Conservation (phyloP, 2,329 filamentous ascomycete genomes). For the Arthrobotrys sphaeroides region DNA sequence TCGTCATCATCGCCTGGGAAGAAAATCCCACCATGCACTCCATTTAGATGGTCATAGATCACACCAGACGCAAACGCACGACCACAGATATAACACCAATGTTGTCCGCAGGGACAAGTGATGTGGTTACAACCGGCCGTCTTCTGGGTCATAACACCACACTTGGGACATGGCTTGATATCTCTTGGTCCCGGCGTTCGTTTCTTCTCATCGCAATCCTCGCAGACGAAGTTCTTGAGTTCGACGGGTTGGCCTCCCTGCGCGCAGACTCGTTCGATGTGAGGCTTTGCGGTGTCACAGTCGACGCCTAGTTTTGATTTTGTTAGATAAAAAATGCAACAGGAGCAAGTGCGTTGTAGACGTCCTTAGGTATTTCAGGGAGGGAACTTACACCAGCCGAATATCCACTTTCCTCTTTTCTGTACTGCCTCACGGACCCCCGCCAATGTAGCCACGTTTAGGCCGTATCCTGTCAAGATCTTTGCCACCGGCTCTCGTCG, state of each 20-base stretch:
- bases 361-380: neutral
- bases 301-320: conserved; percentile 56
- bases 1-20: conserved; percentile 10
- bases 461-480: conserved; percentile 60
- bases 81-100: conserved; percentile 64
- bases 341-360: conserved; percentile 1
- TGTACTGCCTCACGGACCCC: conserved; percentile 62
- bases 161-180: conserved; percentile 61
- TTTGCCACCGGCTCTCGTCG: conserved; percentile 62
- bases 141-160: conserved; percentile 61
- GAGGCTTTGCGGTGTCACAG: conserved; percentile 63
- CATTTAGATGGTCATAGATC: conserved; percentile 62
- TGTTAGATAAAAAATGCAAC: conserved; percentile 22
- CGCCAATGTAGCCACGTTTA: conserved; percentile 61
- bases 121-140: conserved; percentile 63
- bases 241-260: conserved; percentile 62
- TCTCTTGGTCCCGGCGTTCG: conserved; percentile 18
- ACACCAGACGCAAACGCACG: conserved; percentile 54
- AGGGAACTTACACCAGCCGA: conserved; percentile 63
- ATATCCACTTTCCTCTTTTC: conserved; percentile 63
- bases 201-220: conserved; percentile 60
- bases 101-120: conserved; percentile 58
- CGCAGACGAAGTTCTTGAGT: conserved; percentile 62
- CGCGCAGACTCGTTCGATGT: conserved; percentile 63
- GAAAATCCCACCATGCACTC: conserved; percentile 59